Evolutionary conservation across 2,329 filamentous ascomycete genomes (phyloP).

Genomic region (Botrytis sinoallii): DNA sequence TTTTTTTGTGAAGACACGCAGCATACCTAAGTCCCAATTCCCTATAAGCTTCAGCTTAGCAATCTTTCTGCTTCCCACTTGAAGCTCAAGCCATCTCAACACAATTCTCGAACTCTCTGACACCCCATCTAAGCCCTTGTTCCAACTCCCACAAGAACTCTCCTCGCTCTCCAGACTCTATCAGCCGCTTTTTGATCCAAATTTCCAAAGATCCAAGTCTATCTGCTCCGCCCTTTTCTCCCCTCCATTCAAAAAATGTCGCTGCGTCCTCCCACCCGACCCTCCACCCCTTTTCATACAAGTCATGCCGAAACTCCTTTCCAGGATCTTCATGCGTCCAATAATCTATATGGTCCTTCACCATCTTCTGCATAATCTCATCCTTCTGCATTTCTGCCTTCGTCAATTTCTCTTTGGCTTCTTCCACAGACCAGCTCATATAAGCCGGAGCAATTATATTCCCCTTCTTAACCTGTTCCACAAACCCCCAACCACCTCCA

Average conservation of each 20-base stretch:
- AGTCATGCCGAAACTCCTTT: conserved; percentile 49
- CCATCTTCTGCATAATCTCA: conserved; percentile 39
- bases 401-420: conserved; percentile 40
- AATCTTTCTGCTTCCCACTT: neutral
- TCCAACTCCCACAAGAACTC: conserved; percentile 43
- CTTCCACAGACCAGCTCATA: conserved; percentile 39
- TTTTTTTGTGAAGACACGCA: neutral
- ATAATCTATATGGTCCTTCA: conserved; percentile 46
- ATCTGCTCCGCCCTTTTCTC: conserved; percentile 43
- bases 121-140: conserved; percentile 40
- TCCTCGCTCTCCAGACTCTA: conserved; percentile 48
- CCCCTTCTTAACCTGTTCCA: conserved; percentile 47
- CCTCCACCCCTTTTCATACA: conserved; percentile 54
- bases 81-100: conserved; percentile 21
- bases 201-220: conserved; percentile 55
- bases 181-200: conserved; percentile 55
- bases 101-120: conserved; percentile 37
- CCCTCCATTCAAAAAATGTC: conserved; percentile 47
- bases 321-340: conserved; percentile 48
- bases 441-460: conserved; percentile 43
- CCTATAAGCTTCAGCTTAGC: too few relatives aligned
- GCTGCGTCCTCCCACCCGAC: conserved; percentile 54
- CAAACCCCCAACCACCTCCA: conserved; percentile 61
- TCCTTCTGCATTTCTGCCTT: conserved; percentile 43
- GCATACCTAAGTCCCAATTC: fast-evolving